These are phyloP conservation scores for Apophysomyces variabilis DNA, from an alignment of 371 early-diverging fungal species.

Conservation along the genomic window DNA sequence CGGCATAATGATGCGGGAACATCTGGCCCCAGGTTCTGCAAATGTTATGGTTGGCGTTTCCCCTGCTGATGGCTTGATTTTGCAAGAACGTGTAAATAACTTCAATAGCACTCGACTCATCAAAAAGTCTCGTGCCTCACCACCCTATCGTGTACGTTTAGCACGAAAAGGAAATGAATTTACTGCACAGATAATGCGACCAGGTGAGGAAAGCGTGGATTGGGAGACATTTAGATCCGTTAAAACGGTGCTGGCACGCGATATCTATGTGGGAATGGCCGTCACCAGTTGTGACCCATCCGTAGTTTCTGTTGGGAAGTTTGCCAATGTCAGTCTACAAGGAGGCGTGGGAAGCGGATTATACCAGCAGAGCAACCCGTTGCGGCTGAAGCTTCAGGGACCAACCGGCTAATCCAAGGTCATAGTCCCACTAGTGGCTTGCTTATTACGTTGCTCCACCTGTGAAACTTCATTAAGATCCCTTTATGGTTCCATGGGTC, in stretches of 20 bases:
- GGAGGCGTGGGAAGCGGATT: constrained; percentile 34
- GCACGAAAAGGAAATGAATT: constrained; percentile 25
- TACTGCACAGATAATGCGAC: constrained; percentile 18
- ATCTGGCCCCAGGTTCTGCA: constrained; percentile 44
- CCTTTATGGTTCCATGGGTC: neutral
- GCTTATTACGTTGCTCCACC: neutral
- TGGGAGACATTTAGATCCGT: constrained; percentile 40
- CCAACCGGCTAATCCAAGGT: neutral
- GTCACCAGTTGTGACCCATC: constrained; percentile 52
- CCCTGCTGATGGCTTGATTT: constrained; percentile 44
- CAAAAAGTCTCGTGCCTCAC: constrained; percentile 38
- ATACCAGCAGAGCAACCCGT: neutral
- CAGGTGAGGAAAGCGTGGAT: neutral
- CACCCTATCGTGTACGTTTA: constrained; percentile 45
- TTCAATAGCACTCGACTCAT: constrained; percentile 32
- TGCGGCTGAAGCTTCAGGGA: neutral
- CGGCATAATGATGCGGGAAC: constrained; percentile 53
- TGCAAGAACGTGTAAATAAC: constrained; percentile 35
- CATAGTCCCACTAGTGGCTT: neutral
- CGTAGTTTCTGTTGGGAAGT: constrained; percentile 51
- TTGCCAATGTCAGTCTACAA: constrained; percentile 41
- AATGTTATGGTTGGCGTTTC: constrained; percentile 47
- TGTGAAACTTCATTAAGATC: neutral
- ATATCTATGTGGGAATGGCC: constrained; percentile 46
- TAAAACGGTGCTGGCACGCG: constrained; percentile 34